Conservation (phyloP, 257 asterid genomes). For the Penstemon barbatus region DNA sequence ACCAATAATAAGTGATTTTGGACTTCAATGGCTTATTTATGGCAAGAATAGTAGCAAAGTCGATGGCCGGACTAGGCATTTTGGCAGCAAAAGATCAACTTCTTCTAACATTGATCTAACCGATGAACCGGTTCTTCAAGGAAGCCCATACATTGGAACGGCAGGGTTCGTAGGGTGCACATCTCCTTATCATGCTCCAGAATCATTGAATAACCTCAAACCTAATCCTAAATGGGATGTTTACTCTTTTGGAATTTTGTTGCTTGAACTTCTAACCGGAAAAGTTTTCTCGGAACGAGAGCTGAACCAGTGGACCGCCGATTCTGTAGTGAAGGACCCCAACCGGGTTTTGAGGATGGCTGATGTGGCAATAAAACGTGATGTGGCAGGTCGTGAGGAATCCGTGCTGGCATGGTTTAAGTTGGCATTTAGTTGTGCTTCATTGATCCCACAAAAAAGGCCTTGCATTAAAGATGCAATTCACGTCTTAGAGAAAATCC, state of each 20-base stretch:
- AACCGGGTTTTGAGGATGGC: slow-evolving; percentile 58
- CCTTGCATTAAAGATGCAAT: slow-evolving; percentile 89
- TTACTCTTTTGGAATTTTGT: slow-evolving; percentile 78
- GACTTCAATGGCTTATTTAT: slow-evolving; percentile 61
- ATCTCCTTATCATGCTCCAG: slow-evolving; percentile 89
- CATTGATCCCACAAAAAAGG: slow-evolving; percentile 75
- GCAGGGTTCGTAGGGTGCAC: slow-evolving; percentile 63
- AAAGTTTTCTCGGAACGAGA: slow-evolving; percentile 77
- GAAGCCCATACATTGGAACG: slow-evolving; percentile 45
- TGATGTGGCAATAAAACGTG: slow-evolving; percentile 64
- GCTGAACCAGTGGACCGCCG: slow-evolving; percentile 56
- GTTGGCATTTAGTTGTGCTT: slow-evolving; percentile 85
- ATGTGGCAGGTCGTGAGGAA: slow-evolving; percentile 60
- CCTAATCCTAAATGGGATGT: slow-evolving; percentile 90
- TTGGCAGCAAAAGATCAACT: slow-evolving; percentile 59
- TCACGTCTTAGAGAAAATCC: slow-evolving; percentile 61
- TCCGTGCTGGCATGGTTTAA: slow-evolving; percentile 68
- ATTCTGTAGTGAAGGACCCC: slow-evolving; percentile 48
- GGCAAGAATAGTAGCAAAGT: slow-evolving; percentile 52
- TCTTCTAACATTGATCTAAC: slow-evolving; percentile 29
- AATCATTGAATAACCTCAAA: slow-evolving; percentile 68
- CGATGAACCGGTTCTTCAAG: slow-evolving; percentile 25
- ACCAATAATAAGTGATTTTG: slow-evolving; percentile 75
- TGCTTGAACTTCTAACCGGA: slow-evolving; percentile 81
- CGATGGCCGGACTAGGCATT: slow-evolving; percentile 54